Base-by-base conservation (phyloP, 371 early-diverging fungal genomes). In the Mortierella sp. region DNA sequence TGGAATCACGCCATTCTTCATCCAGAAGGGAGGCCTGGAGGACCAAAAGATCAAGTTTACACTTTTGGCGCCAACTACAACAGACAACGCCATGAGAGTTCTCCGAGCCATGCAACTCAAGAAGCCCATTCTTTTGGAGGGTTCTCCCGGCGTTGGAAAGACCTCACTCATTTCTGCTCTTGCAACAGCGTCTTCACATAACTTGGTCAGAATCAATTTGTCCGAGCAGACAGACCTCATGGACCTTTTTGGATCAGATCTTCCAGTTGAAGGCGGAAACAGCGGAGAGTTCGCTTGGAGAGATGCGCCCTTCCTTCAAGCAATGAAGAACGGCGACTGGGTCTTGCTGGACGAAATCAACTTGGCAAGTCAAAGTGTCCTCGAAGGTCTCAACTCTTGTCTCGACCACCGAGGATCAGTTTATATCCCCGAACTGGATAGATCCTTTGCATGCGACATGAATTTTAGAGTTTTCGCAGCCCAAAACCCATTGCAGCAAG, bases 281-380 rank as follows among this genome's bases (percentile, higher is more conserved):
- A 92, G 91, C 63, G 96, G 96, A 43, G 94, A 95, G 76, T 98
- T 99, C 85, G 95, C 95, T 10, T 99, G 98, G 98, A 87, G 97
- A 69, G 98, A 98, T 79, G 98, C 99, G 19, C 97, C 98, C 6
- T 98, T 99, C 80, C 86, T 99, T 71, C 90, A 92, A 69, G 99
- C 97, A 9, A 96, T 99, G 95, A 90, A 96, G 85, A 88, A 89
- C 5, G 99, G 99, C 11, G 94, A 96, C 83, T 99, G 99, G 98
- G 98, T 99, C 4, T 86, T 99, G 59, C 86, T 99, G 19, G 99
- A 99, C 85, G 99, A 99, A 83, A 91, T 99, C 71, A 99, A 99
- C 84, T 87, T 99, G 77, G 99, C 99, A 8, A 96, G 98, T 15
- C 99, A 99, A 86, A 96, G 96, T 76, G 99, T 99, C 2, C 89